Evolutionary conservation across 2,329 filamentous ascomycete genomes (phyloP).

Genomic region (Xylaria sp.): DNA sequence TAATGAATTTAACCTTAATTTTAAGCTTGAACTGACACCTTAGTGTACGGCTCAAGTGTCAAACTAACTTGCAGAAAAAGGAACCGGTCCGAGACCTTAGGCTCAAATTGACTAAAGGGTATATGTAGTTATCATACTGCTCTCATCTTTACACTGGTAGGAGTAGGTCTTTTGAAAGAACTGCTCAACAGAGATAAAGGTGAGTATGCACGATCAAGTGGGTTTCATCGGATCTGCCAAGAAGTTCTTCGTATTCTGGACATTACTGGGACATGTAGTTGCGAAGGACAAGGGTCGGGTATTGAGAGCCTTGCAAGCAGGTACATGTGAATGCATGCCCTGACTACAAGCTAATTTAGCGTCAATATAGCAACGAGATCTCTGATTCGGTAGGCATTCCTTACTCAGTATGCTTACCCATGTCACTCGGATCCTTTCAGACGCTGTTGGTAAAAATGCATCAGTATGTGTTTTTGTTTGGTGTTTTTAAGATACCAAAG

Average conservation of each 20-base stretch:
- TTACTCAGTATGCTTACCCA: background rate
- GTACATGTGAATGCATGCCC: too few species aligned
- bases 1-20: slow-evolving; percentile 5
- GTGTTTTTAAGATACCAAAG: background rate
- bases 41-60: too few species aligned
- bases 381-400: background rate
- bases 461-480: background rate
- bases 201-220: too few species aligned
- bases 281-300: background rate
- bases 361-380: background rate
- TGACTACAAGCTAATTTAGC: background rate
- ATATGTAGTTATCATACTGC: background rate
- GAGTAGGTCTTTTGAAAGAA: too few species aligned
- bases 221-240: background rate
- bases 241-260: too few species aligned
- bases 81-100: background rate
- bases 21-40: background rate
- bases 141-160: background rate
- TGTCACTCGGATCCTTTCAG: background rate
- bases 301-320: too few species aligned
- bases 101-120: background rate
- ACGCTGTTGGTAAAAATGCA: background rate
- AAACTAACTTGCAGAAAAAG: background rate
- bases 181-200: too few species aligned
- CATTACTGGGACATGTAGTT: too few species aligned